Evolutionary conservation across 2,329 filamentous ascomycete genomes (phyloP), one percentile per base, ranked within the genome.

Genomic region (Fusarium sp.): DNA sequence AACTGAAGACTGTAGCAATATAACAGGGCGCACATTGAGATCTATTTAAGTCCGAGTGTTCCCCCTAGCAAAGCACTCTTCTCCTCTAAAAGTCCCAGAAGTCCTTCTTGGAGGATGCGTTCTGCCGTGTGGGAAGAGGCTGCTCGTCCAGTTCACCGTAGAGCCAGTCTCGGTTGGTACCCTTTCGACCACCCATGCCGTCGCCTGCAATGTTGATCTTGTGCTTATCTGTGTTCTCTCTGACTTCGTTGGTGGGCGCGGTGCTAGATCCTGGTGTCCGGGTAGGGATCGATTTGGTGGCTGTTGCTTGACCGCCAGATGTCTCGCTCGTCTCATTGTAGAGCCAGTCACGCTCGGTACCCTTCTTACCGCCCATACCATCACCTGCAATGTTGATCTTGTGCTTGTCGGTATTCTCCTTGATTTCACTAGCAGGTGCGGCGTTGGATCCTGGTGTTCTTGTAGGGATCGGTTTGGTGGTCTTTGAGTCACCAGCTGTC

Each of bases 151-250:
- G 84, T 19, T 86, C 86, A 46, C 86, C 71, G 35, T 90, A 88
- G 23, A 89, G 82, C 90, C 90, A 92, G 74, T 85, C 81, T 64
- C 87, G 83, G 59, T 86, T 83, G 58, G 85, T 82, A 47, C 86
- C 88, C 79, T 86, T 89, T 75, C 85, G 85, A 56, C 88, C 88
- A 52, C 90, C 91, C 90, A 92, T 92, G 62, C 91, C 91, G 72
- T 91, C 88, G 30, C 89, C 89, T 3, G 83, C 86, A 64, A 88
- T 88, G 44, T 81, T 83, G 42, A 85, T 84, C 64, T 67, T 71
- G 37, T 69, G 67, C 25, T 65, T 70, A 19, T 65, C 66, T 10
- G 65, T 70, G 30, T 61, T 65, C 25, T 75, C 69, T 54, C 58
- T 61, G 64, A 65, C 61, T 42, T 62, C 66, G 52, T 49, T 61